Conservation (phyloP, 805 yeast species). For the Blastobotrys chiropterorum region DNA sequence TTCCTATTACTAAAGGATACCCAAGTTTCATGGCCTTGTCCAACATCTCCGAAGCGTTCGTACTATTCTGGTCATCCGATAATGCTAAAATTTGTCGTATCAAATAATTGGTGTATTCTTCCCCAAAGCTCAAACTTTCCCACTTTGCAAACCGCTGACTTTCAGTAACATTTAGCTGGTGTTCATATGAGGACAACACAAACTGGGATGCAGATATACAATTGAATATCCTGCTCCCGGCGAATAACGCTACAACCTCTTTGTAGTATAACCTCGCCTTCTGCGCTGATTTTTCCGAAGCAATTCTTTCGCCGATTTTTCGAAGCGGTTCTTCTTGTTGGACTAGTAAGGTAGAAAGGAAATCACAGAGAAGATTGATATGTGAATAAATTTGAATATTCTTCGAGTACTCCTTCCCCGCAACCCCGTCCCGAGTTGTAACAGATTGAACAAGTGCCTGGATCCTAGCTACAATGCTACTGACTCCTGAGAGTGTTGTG, state of each 20-base stretch:
- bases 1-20: constrained; percentile 14
- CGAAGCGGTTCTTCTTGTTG: background rate
- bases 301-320: background rate
- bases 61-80: background rate
- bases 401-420: background rate
- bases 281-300: background rate
- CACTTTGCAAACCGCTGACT: background rate
- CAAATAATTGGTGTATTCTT: constrained; percentile 19
- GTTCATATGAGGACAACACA: background rate
- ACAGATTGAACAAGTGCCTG: background rate
- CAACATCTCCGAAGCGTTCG: constrained; percentile 13
- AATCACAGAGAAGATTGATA: constrained; percentile 3
- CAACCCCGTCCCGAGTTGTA: background rate
- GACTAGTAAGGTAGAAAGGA: background rate
- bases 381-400: background rate
- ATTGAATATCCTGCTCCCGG: constrained; percentile 9
- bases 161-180: background rate
- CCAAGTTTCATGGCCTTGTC: constrained; percentile 24
- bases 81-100: constrained; percentile 14
- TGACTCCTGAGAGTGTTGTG: constrained; percentile 2
- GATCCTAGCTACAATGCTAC: constrained; percentile 1
- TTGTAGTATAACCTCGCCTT: background rate
- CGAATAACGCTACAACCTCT: constrained; percentile 3
- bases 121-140: constrained; percentile 18
- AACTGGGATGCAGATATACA: constrained; percentile 1